Percentiles rank a stretch among this genome's conserved stretches.
These are phyloP conservation scores for Trametes pubescens DNA, from an alignment of 1,284 basidiomycete species.

Conservation along the genomic window DNA sequence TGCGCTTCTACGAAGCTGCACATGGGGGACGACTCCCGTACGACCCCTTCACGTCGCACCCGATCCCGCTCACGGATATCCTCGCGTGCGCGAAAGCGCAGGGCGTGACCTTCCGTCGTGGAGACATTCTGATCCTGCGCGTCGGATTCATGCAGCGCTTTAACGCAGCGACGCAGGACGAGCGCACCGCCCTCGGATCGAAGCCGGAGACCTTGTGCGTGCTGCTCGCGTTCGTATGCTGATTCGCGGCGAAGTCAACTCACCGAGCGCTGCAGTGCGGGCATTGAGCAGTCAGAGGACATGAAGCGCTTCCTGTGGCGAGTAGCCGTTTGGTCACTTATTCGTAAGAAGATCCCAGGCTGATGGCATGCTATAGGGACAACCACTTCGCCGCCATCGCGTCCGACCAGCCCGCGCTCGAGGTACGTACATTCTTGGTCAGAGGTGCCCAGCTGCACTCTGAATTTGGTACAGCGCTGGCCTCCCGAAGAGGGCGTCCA, in stretches of 20 bases:
- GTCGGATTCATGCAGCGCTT: constrained; percentile 74
- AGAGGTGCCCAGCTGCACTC: neutral
- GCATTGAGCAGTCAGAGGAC: constrained; percentile 72
- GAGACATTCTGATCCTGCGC: constrained; percentile 70
- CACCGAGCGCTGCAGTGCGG: constrained; percentile 52
- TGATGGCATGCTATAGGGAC: constrained; percentile 48
- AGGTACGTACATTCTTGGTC: constrained; percentile 48
- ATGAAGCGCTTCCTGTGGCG: constrained; percentile 73
- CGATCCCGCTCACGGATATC: constrained; percentile 63
- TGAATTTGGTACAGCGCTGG: constrained; percentile 56
- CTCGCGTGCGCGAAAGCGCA: constrained; percentile 69
- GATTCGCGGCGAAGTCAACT: neutral
- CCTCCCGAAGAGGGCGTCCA: constrained; percentile 54
- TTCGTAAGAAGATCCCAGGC: constrained; percentile 3
- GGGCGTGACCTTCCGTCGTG: constrained; percentile 54
- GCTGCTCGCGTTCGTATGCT: neutral
- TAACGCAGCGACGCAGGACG: constrained; percentile 52
- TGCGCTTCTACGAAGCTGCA: constrained; percentile 55
- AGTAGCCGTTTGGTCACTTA: neutral
- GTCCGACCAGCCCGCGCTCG: constrained; percentile 75
- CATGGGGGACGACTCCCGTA: constrained; percentile 57
- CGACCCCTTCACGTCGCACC: constrained; percentile 70
- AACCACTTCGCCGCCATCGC: constrained; percentile 81
- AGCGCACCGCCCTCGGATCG: constrained; percentile 53
- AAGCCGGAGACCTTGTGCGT: constrained; percentile 62